Conservation (phyloP, 257 asterid species). For the Cinchona pubescens region DNA sequence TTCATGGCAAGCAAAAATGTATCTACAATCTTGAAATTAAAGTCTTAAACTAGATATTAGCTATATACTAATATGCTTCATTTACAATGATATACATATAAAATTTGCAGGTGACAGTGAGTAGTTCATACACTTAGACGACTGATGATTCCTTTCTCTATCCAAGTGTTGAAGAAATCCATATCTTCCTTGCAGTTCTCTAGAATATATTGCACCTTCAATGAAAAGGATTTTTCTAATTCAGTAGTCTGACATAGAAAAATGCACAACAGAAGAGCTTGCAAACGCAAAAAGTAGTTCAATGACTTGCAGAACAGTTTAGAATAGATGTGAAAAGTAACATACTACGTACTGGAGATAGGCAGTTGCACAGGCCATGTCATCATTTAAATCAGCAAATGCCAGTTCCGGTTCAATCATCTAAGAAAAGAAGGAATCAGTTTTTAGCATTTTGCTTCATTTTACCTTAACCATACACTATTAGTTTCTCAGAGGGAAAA, state of each 20-base stretch:
- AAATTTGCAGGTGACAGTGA: not conserved
- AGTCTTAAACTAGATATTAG: not conserved
- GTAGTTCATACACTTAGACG: slow-evolving; percentile 63
- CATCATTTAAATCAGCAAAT: slow-evolving; percentile 95
- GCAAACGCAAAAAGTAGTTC: slow-evolving; percentile 9
- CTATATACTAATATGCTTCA: not conserved
- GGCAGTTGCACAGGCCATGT: slow-evolving; percentile 99
- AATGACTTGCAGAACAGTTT: slow-evolving; percentile 1
- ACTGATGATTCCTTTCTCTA: slow-evolving; percentile 86
- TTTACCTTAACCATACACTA: slow-evolving; percentile 12
- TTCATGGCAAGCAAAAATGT: slow-evolving; percentile 16
- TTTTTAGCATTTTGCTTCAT: slow-evolving; percentile 22
- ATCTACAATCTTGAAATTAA: not conserved
- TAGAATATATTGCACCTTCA: slow-evolving; percentile 73
- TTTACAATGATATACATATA: not conserved
- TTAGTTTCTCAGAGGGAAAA: not conserved
- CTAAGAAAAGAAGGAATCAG: slow-evolving; percentile 41
- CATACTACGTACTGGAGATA: slow-evolving; percentile 99
- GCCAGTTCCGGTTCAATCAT: slow-evolving; percentile 99
- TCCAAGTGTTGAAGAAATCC: slow-evolving; percentile 94
- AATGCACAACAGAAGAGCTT: slow-evolving; percentile 17
- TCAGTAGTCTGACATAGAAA: slow-evolving; percentile 22
- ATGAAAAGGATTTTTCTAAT: slow-evolving; percentile 21
- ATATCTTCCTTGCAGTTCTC: slow-evolving; percentile 98
- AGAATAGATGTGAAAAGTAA: slow-evolving; percentile 54